phyloP scores from a whole-genome alignment of 176 grass and related monocot species.

The Oryza punctata region DNA sequence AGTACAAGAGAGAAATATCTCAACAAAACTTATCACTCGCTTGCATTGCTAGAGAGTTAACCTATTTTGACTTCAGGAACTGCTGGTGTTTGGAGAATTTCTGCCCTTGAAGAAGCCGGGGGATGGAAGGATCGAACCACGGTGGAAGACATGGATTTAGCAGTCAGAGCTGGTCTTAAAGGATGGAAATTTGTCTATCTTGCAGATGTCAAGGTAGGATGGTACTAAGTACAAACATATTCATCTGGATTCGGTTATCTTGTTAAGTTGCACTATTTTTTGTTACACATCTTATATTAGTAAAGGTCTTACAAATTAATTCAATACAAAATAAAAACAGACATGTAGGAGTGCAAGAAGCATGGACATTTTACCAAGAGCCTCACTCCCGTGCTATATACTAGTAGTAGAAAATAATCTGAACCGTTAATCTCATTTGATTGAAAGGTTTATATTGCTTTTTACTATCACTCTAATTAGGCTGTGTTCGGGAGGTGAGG shows the following conservation, averaged over 20 bases:
- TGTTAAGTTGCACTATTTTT: not conserved
- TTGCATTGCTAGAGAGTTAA: slow-evolving; percentile 9
- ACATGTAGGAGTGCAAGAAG: not conserved
- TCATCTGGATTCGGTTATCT: not conserved
- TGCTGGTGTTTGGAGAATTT: slow-evolving; percentile 92
- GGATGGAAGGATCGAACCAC: slow-evolving; percentile 97
- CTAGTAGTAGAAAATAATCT: too few species aligned
- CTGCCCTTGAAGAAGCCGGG: slow-evolving; percentile 81
- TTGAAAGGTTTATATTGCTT: too few species aligned
- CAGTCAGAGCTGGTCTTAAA: slow-evolving; percentile 79
- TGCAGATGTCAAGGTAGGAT: slow-evolving; percentile 77
- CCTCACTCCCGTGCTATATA: too few species aligned
- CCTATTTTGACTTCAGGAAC: slow-evolving; percentile 63
- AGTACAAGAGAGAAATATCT: slow-evolving; percentile 48
- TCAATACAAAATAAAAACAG: not conserved
- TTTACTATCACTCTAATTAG: too few species aligned
- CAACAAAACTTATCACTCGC: not conserved
- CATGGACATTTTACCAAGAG: not conserved
- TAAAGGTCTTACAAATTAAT: not conserved
- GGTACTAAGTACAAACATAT: slow-evolving; percentile 11
- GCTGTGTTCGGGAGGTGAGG: too few species aligned
- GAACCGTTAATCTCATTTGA: too few species aligned
- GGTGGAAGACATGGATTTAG: slow-evolving; percentile 99
- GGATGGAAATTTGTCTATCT: slow-evolving; percentile 95
- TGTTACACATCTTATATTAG: not conserved